Evolutionary conservation across 1,284 basidiomycete species (phyloP).

Genomic region (Pterulicium gracile): DNA sequence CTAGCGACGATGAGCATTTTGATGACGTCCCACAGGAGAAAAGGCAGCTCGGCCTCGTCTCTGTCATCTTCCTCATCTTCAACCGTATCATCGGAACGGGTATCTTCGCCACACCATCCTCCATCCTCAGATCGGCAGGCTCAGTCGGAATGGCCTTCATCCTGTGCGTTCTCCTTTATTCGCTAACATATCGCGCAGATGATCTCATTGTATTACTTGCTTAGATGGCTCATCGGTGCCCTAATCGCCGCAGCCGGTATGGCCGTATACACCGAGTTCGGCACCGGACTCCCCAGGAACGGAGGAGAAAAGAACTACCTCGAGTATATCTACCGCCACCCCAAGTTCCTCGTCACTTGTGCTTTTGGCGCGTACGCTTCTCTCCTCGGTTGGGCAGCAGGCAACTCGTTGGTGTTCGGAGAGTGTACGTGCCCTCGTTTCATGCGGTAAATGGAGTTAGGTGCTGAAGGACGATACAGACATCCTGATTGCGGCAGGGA

Average conservation of each 20-base stretch:
- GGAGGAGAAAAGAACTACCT: constrained; percentile 26
- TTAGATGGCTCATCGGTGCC: constrained; percentile 22
- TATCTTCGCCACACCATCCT: constrained; percentile 24
- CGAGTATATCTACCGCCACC: constrained; percentile 21
- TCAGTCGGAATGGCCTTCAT: constrained; percentile 18
- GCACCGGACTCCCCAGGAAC: constrained; percentile 16
- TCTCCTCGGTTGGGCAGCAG: constrained; percentile 21
- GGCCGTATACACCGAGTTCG: constrained; percentile 11
- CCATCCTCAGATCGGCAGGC: constrained; percentile 19
- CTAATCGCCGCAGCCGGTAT: constrained; percentile 19
- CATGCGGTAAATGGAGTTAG: too few species aligned
- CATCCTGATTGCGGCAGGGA: constrained; percentile 14
- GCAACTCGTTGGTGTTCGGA: constrained; percentile 25
- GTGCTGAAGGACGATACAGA: too few species aligned
- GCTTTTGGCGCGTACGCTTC: constrained; percentile 18
- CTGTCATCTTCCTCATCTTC: constrained; percentile 28
- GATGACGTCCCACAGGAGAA: background rate
- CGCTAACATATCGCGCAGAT: background rate
- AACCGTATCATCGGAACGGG: constrained; percentile 31
- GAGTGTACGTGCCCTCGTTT: too few species aligned
- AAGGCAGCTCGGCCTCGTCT: constrained; percentile 23
- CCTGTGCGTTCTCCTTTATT: constrained; percentile 11
- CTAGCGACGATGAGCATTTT: background rate
- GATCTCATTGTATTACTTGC: background rate
- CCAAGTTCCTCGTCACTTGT: constrained; percentile 20